phyloP scores from a whole-genome alignment of 73 alveolate species.

The Tetrahymena thermophila region DNA sequence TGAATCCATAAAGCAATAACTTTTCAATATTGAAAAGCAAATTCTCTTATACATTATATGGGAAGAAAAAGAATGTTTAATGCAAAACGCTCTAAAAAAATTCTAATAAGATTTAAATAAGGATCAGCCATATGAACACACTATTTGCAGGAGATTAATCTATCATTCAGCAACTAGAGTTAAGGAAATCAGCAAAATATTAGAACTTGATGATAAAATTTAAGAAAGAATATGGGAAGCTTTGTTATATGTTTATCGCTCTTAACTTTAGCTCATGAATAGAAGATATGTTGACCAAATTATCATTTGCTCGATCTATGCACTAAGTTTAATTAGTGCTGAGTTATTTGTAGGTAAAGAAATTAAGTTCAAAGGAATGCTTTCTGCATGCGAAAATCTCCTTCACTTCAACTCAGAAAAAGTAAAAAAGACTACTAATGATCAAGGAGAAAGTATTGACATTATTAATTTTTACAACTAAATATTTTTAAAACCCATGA shows the following conservation, averaged over 20 bases:
- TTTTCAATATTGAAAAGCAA: background rate
- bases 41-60: background rate
- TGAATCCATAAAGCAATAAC: background rate
- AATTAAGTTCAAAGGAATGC: background rate
- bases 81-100: background rate
- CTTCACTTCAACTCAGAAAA: background rate
- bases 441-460: background rate
- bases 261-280: background rate
- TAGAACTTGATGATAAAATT: background rate
- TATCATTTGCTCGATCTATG: background rate
- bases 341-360: background rate
- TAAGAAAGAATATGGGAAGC: background rate
- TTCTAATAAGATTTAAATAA: background rate
- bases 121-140: background rate
- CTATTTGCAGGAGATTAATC: background rate
- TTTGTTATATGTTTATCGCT: background rate
- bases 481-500: background rate
- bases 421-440: background rate
- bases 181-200: background rate
- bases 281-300: background rate
- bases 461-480: background rate
- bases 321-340: background rate
- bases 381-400: background rate
- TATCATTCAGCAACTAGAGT: background rate
- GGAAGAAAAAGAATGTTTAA: background rate